A percentile compares a stretch with the other conserved stretches of the same genome.
These are phyloP conservation scores for Incumbomyces delicatus DNA, from an alignment of 2,329 filamentous ascomycete species.

Conservation along the genomic window DNA sequence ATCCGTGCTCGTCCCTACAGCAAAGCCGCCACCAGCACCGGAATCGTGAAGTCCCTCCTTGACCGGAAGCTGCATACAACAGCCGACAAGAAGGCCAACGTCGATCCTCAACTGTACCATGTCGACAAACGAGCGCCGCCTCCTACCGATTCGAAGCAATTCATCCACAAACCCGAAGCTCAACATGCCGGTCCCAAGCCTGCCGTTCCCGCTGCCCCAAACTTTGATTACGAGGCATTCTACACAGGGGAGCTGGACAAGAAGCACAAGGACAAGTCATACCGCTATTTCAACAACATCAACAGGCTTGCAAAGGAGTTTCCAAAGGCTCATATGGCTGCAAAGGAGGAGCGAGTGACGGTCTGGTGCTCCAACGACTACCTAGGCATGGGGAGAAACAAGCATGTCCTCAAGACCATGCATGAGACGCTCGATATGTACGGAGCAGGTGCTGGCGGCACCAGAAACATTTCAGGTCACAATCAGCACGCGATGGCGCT, in stretches of 20 bases:
- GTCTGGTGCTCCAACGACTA: constrained; percentile 99
- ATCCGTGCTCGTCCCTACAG: constrained; percentile 22
- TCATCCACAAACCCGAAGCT: constrained; percentile 17
- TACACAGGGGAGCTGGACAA: constrained; percentile 85
- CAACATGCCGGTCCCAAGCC: constrained; percentile 36
- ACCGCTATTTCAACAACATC: constrained; percentile 99
- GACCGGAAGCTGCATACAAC: constrained; percentile 64
- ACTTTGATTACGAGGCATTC: constrained; percentile 86
- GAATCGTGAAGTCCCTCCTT: constrained; percentile 25
- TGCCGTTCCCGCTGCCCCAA: constrained; percentile 40
- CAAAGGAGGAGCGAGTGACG: constrained; percentile 73
- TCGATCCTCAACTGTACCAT: constrained; percentile 49
- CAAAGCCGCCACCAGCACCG: constrained; percentile 28
- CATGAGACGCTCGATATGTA: constrained; percentile 91
- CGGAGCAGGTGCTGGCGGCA: constrained; percentile 88
- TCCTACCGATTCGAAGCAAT: constrained; percentile 7
- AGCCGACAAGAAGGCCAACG: constrained; percentile 64
- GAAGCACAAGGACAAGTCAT: constrained; percentile 99
- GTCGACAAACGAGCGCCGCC: constrained; percentile 32
- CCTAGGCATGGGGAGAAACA: constrained; percentile 91
- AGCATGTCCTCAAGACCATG: constrained; percentile 78
- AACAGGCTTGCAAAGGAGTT: constrained; percentile 96
- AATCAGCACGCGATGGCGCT: constrained; percentile 86
- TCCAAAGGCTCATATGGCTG: constrained; percentile 82
- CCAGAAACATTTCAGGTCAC: constrained; percentile 94